Conservation (phyloP, 129 eudicot species). For the Chrysanthemum seticuspe region DNA sequence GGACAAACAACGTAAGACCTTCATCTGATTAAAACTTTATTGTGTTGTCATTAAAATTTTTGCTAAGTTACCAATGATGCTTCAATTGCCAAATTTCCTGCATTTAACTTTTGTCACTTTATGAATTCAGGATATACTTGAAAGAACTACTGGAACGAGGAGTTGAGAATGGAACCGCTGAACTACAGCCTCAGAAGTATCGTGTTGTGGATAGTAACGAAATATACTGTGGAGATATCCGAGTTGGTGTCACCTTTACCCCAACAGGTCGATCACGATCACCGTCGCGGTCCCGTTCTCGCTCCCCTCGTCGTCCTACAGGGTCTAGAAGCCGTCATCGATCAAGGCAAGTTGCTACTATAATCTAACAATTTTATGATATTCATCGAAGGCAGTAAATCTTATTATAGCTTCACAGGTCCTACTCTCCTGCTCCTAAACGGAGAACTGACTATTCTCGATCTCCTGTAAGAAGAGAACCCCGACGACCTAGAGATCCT, state of each 20-base stretch:
- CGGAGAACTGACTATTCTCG: slow-evolving; percentile 38
- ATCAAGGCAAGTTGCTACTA: slow-evolving; percentile 42
- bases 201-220: slow-evolving; percentile 45
- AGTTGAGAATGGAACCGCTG: slow-evolving; percentile 64
- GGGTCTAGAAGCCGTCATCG: slow-evolving; percentile 59
- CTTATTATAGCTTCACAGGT: slow-evolving; percentile 34
- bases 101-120: background rate
- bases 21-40: too few species aligned
- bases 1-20: slow-evolving; percentile 68
- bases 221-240: slow-evolving; percentile 60
- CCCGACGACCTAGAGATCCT: slow-evolving; percentile 38
- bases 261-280: slow-evolving; percentile 50
- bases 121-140: slow-evolving; percentile 56
- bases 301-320: slow-evolving; percentile 50
- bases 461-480: slow-evolving; percentile 39
- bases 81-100: too few species aligned
- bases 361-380: background rate
- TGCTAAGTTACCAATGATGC: too few species aligned
- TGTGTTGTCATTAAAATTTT: background rate
- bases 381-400: slow-evolving; percentile 3
- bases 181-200: slow-evolving; percentile 47
- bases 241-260: slow-evolving; percentile 66
- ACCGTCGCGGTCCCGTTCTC: slow-evolving; percentile 53
- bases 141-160: slow-evolving; percentile 67
- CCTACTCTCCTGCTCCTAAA: slow-evolving; percentile 49